Evolutionary conservation across 192 early-diverging fungal species (phyloP).

Genomic region (Phlyctochytrium arcticum): DNA sequence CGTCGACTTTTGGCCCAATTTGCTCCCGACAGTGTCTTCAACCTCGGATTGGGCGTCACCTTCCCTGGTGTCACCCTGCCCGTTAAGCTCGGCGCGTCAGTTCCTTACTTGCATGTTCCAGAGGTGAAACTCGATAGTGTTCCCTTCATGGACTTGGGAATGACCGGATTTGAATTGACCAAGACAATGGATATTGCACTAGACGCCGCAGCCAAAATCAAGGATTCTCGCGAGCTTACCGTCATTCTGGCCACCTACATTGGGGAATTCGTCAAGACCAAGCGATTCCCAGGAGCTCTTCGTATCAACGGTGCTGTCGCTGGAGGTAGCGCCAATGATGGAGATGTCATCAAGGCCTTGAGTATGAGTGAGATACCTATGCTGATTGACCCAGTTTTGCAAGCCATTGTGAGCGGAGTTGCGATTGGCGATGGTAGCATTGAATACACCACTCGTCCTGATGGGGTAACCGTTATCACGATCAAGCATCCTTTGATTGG

Average conservation of each 20-base stretch:
- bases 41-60: conserved; percentile 10
- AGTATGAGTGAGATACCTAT: conserved; percentile 3
- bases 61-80: conserved; percentile 8
- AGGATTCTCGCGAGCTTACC: conserved; percentile 15
- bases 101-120: conserved; percentile 2
- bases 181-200: not conserved
- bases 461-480: conserved; percentile 6
- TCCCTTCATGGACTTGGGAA: not conserved
- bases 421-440: too few relatives aligned
- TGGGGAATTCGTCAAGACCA: not conserved
- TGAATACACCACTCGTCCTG: not conserved
- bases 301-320: not conserved
- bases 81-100: conserved; percentile 2
- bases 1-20: not conserved
- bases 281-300: conserved; percentile 17
- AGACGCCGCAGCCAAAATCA: conserved; percentile 2
- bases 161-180: not conserved
- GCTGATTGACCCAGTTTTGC: conserved; percentile 4
- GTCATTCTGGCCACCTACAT: conserved; percentile 7
- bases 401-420: conserved; percentile 5
- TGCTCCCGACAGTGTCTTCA: not conserved
- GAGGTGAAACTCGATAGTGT: conserved; percentile 9
- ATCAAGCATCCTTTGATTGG: conserved; percentile 4
- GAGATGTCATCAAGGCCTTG: not conserved
- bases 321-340: conserved; percentile 7